Base-by-base conservation (phyloP, 805 yeast species). In the Starmerella roubikii region DNA sequence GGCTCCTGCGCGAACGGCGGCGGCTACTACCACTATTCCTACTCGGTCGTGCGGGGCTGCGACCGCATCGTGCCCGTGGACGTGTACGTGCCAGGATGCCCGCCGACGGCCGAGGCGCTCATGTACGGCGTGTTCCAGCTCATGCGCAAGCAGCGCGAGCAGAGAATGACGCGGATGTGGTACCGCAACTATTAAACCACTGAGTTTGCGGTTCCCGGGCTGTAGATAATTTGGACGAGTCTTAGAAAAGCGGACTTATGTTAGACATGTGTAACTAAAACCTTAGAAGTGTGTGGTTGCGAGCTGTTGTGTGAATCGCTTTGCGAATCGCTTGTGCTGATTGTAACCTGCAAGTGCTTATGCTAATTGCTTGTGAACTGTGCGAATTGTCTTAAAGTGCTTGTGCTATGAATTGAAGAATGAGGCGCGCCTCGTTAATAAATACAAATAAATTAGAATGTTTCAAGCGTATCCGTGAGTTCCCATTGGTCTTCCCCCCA, bases 1-100 rank as follows among this genome's bases (percentile, higher is more conserved):
- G 94, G 94, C 35, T 78, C 88, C 7, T 82, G 94, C 65, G 94
- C 94, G 47, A 82, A 82, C 58, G 94, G 94, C 46, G 94, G 94
- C 45, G 94, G 94, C 25, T 82, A 82, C 64, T 82, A 82, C 65
- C 93, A 82, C 61, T 82, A 82, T 62, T 78, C 91, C 10, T 82
- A 82, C 64, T 72, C 85, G 30, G 93, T 83, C 20, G 93, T 83
- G 18, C 70, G 94, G 57, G 94, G 94, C 35, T 84, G 91, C 55
- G 94, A 82, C 66, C 67, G 94, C 56, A 68, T 82, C 40, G 77
- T 83, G 32, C 94, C 94, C 13, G 93, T 82, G 20, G 94, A 82
- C 59, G 78, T 82, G 30, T 82, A 83, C 55, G 93, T 82, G 38
- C 94, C 94, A 16, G 94, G 94, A 9, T 82, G 94, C 62, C 94